Conservation (phyloP, 768 basidiomycete species). For the Austroboletus eburneus region DNA sequence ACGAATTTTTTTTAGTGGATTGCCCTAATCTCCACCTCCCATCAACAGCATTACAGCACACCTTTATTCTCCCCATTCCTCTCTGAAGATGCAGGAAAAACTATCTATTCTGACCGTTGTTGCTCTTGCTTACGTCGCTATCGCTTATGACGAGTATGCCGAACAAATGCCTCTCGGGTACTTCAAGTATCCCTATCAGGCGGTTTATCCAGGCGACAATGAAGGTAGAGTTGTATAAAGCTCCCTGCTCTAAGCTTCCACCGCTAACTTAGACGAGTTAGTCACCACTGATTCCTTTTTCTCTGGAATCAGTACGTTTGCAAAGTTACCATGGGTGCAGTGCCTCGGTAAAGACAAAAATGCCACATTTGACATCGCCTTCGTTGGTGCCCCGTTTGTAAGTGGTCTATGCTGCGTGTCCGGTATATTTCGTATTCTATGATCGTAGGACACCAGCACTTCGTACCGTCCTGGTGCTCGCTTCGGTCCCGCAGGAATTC, state of each 20-base stretch:
- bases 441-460: conserved; percentile 58
- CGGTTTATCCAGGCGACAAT: conserved; percentile 48
- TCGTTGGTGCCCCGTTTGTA: conserved; percentile 78
- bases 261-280: conserved; percentile 18
- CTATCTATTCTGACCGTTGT: conserved; percentile 23
- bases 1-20: conserved; percentile 17
- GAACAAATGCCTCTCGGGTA: conserved; percentile 68
- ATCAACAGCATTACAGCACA: too few relatives aligned
- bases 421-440: neutral
- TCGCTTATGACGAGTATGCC: conserved; percentile 39
- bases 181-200: conserved; percentile 62
- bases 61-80: neutral
- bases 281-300: conserved; percentile 78
- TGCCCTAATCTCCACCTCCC: neutral
- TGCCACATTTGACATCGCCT: conserved; percentile 70
- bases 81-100: conserved; percentile 21
- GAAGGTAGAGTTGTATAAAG: conserved; percentile 41
- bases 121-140: conserved; percentile 23
- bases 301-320: conserved; percentile 81
- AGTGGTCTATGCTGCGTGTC: conserved; percentile 16
- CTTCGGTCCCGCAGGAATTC: conserved; percentile 82
- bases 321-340: conserved; percentile 76
- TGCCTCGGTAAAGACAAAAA: conserved; percentile 65
- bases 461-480: conserved; percentile 81
- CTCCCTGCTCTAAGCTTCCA: neutral